Conservation (phyloP, 23 red algal genomes). For the Chondrus crispus region DNA sequence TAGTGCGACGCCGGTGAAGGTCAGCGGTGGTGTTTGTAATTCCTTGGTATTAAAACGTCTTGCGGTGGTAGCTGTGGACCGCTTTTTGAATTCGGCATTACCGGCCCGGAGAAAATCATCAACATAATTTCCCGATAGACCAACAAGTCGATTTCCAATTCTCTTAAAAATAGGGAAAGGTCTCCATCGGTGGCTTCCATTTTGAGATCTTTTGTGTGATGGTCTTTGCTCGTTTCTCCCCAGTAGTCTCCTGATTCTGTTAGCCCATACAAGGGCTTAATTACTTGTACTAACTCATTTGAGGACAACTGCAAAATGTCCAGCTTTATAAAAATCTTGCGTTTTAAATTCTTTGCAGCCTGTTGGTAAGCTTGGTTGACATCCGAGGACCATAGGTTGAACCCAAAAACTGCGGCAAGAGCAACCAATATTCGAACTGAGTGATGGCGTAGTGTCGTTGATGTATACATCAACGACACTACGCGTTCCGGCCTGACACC, state of each 20-base stretch:
- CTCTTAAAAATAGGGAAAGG: background rate
- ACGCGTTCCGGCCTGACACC: too few relatives aligned
- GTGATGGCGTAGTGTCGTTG: background rate
- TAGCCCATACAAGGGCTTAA: background rate
- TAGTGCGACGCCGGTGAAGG: too few relatives aligned
- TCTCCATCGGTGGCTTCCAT: background rate
- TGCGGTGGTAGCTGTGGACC: background rate
- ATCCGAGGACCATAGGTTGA: background rate
- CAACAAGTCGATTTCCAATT: background rate
- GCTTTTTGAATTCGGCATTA: background rate
- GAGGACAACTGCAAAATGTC: background rate
- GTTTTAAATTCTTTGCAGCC: background rate
- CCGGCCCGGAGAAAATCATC: background rate
- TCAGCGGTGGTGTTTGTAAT: too few relatives aligned
- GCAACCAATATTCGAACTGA: background rate
- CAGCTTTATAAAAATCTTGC: background rate
- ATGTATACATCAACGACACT: constrained; percentile 29
- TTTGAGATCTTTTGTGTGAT: background rate
- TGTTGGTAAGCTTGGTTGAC: background rate
- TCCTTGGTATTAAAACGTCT: too few relatives aligned
- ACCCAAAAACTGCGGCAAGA: background rate
- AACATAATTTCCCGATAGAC: background rate
- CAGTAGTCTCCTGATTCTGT: background rate
- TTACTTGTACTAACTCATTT: background rate
- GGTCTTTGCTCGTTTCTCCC: background rate